Percentiles rank a stretch among this genome's conserved stretches.
Evolutionary conservation across 2,329 filamentous ascomycete genomes (phyloP).

Genomic region (Xylaria arbuscula): DNA sequence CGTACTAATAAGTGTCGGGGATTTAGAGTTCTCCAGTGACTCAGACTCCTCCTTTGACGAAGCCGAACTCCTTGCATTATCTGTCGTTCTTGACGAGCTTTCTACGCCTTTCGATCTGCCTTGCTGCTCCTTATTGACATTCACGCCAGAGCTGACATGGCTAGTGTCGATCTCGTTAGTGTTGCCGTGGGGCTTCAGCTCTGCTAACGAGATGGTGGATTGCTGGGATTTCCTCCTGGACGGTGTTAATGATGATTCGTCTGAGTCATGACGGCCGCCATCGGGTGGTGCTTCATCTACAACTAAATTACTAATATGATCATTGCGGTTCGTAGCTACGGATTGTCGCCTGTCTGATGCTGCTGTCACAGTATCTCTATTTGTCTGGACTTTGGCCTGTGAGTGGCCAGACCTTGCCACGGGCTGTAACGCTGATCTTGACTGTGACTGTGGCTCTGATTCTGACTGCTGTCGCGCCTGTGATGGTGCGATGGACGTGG

Average conservation of each 20-base stretch:
- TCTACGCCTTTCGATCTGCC: slow-evolving; percentile 36
- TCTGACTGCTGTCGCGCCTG: slow-evolving; percentile 36
- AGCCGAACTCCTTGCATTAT: slow-evolving; percentile 28
- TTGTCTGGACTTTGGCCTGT: slow-evolving; percentile 33
- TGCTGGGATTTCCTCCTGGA: slow-evolving; percentile 13
- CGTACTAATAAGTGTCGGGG: slow-evolving; percentile 32
- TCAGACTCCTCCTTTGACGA: slow-evolving; percentile 27
- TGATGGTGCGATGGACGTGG: slow-evolving; percentile 36
- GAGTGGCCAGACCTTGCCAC: slow-evolving; percentile 41
- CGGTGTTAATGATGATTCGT: slow-evolving; percentile 5
- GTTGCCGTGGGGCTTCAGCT: background rate
- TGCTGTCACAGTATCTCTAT: slow-evolving; percentile 36
- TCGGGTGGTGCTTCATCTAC: background rate
- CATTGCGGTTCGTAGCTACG: background rate
- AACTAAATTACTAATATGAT: slow-evolving; percentile 9
- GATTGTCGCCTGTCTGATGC: background rate
- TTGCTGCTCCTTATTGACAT: slow-evolving; percentile 33
- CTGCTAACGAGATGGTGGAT: slow-evolving; percentile 8
- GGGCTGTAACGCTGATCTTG: slow-evolving; percentile 42
- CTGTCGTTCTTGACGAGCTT: slow-evolving; percentile 33
- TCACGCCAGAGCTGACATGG: slow-evolving; percentile 6
- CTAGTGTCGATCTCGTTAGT: background rate
- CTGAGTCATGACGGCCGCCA: slow-evolving; percentile 24
- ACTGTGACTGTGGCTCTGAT: slow-evolving; percentile 13
- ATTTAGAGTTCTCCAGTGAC: slow-evolving; percentile 23